These are phyloP conservation scores for Neonectria punicea DNA, from an alignment of 2,329 filamentous ascomycete genomes.

Conservation along the genomic window DNA sequence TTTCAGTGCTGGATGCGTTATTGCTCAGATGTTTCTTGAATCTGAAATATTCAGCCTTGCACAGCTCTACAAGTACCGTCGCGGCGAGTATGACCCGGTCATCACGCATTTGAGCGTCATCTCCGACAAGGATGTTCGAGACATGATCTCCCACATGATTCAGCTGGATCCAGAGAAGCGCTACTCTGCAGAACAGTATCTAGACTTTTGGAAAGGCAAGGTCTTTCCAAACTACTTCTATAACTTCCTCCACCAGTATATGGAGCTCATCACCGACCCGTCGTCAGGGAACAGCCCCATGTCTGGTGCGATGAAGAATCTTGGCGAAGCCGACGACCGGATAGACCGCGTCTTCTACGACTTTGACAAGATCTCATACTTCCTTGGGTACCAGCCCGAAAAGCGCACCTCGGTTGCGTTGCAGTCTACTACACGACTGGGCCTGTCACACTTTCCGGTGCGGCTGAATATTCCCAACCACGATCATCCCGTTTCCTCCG, in stretches of 20 bases:
- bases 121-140: conserved; percentile 84
- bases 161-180: conserved; percentile 91
- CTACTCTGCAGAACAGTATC: conserved; percentile 92
- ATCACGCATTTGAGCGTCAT: conserved; percentile 86
- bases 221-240: conserved; percentile 98
- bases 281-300: conserved; percentile 80
- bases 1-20: conserved; percentile 96
- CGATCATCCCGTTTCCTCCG: conserved; percentile 73
- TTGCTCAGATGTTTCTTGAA: conserved; percentile 95
- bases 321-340: conserved; percentile 89
- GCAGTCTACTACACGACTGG: conserved; percentile 54
- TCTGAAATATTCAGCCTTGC: conserved; percentile 97
- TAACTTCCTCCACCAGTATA: conserved; percentile 96
- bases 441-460: conserved; percentile 77
- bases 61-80: conserved; percentile 93
- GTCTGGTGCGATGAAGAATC: conserved; percentile 73
- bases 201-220: conserved; percentile 90
- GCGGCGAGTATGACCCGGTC: conserved; percentile 90
- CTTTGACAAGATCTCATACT: conserved; percentile 98
- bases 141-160: conserved; percentile 96
- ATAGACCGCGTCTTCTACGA: conserved; percentile 94
- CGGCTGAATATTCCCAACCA: conserved; percentile 89
- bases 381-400: conserved; percentile 78
- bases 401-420: conserved; percentile 46
- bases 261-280: conserved; percentile 93